Evolutionary conservation across 129 eudicot species (phyloP).

Genomic region (Helianthus annuus): DNA sequence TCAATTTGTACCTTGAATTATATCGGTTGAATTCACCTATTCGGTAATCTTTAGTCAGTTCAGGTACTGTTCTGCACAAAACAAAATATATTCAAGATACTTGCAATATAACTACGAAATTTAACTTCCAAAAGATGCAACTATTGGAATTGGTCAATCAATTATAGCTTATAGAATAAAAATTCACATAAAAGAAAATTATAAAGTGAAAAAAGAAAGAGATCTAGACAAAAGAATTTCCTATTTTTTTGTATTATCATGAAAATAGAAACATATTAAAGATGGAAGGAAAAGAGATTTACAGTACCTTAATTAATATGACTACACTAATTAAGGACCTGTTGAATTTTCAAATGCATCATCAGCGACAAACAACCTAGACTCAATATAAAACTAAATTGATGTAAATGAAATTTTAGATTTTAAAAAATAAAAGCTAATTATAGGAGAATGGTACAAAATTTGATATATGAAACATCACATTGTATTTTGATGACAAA

Average conservation of each 20-base stretch:
- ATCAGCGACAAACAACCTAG: constrained; percentile 9
- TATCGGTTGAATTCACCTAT: not conserved
- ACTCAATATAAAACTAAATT: no score
- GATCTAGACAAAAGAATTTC: not conserved
- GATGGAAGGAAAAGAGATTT: not conserved
- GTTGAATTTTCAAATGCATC: constrained; percentile 52
- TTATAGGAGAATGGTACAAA: no score
- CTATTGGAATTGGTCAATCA: not conserved
- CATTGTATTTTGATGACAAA: no score
- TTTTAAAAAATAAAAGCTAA: no score
- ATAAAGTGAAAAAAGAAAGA: not conserved
- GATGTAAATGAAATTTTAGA: no score
- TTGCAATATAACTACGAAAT: not conserved
- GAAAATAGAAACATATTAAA: not conserved
- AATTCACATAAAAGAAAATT: not conserved
- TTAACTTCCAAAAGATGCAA: no score
- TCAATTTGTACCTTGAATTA: constrained; percentile 28
- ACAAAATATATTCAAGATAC: not conserved
- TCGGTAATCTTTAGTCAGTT: not conserved
- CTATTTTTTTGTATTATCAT: not conserved
- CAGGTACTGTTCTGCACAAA: constrained; percentile 41
- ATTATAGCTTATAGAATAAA: not conserved
- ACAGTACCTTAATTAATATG: constrained; percentile 41
- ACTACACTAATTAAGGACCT: constrained; percentile 39
- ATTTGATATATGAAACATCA: no score